phyloP scores from a whole-genome alignment of 2,329 filamentous ascomycete genomes.

The Hymenoscyphus salicellus region DNA sequence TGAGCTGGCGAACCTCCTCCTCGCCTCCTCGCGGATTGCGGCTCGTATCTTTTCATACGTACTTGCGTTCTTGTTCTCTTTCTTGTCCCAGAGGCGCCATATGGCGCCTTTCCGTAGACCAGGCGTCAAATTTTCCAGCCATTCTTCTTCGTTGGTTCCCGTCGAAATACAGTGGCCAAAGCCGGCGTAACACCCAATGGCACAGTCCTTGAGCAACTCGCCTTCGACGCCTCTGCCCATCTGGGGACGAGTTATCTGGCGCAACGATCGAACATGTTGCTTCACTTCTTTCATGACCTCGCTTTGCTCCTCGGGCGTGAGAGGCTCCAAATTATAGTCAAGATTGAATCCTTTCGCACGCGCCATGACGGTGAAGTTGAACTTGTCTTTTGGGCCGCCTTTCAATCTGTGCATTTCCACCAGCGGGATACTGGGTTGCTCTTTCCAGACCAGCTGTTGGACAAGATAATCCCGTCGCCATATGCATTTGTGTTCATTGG shows the following conservation, averaged over 20 bases:
- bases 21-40: constrained; percentile 6
- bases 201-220: constrained; percentile 6
- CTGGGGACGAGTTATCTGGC: constrained; percentile 11
- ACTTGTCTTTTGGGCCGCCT: constrained; percentile 7
- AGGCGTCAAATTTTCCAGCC: constrained; percentile 15
- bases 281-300: constrained; percentile 5
- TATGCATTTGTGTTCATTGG: background rate
- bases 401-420: constrained; percentile 13
- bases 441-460: constrained; percentile 7
- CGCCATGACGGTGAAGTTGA: constrained; percentile 13
- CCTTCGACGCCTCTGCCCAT: constrained; percentile 10
- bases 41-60: background rate
- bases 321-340: background rate
- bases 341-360: constrained; percentile 10
- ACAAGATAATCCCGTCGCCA: constrained; percentile 2
- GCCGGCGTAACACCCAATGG: constrained; percentile 6
- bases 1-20: constrained; percentile 10
- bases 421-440: constrained; percentile 8
- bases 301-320: constrained; percentile 4
- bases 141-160: constrained; percentile 13
- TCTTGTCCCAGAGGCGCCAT: background rate
- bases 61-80: background rate
- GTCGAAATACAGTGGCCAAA: constrained; percentile 8
- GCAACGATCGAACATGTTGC: constrained; percentile 5
- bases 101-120: constrained; percentile 6